These are phyloP conservation scores for Pleurostoma richardsiae DNA, from an alignment of 2,329 filamentous ascomycete species.

Conservation along the genomic window DNA sequence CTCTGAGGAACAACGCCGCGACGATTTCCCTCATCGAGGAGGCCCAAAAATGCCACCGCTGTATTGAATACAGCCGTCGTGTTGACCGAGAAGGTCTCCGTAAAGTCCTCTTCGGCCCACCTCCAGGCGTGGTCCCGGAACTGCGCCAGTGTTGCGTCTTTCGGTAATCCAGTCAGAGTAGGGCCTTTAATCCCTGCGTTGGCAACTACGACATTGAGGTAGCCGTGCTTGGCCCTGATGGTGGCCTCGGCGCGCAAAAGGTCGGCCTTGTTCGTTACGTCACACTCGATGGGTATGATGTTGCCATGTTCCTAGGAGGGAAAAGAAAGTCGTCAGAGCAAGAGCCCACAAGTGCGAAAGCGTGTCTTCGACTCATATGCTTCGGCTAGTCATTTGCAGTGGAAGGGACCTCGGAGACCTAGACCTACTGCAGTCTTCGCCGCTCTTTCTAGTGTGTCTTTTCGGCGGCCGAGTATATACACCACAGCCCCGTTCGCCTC, in stretches of 20 bases:
- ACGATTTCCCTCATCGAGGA: slow-evolving; percentile 58
- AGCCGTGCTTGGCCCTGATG: slow-evolving; percentile 48
- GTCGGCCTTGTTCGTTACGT: slow-evolving; percentile 33
- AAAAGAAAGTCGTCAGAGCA: too few relatives aligned
- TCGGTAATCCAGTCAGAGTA: not conserved
- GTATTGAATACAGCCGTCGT: slow-evolving; percentile 62
- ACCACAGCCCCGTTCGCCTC: slow-evolving; percentile 31
- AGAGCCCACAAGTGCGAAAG: not conserved
- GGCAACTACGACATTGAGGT: slow-evolving; percentile 51
- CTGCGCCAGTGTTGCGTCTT: slow-evolving; percentile 7
- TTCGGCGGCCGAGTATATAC: slow-evolving; percentile 35
- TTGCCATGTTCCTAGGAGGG: slow-evolving; percentile 18
- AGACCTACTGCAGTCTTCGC: slow-evolving; percentile 3
- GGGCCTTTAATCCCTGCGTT: slow-evolving; percentile 42
- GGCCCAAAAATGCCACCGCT: slow-evolving; percentile 61
- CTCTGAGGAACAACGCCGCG: slow-evolving; percentile 17
- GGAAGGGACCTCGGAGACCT: not conserved
- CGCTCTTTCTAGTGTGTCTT: slow-evolving; percentile 33
- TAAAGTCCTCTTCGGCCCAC: slow-evolving; percentile 55
- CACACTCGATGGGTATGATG: slow-evolving; percentile 20
- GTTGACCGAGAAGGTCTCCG: slow-evolving; percentile 54
- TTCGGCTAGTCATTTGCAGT: too few relatives aligned
- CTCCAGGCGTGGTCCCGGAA: slow-evolving; percentile 17
- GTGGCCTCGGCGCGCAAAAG: slow-evolving; percentile 48
- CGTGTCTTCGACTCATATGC: not conserved